A percentile compares a stretch with the other conserved stretches of the same genome.
Conservation (phyloP, 1,284 basidiomycete species). For the Apiotrichum laibachii region DNA sequence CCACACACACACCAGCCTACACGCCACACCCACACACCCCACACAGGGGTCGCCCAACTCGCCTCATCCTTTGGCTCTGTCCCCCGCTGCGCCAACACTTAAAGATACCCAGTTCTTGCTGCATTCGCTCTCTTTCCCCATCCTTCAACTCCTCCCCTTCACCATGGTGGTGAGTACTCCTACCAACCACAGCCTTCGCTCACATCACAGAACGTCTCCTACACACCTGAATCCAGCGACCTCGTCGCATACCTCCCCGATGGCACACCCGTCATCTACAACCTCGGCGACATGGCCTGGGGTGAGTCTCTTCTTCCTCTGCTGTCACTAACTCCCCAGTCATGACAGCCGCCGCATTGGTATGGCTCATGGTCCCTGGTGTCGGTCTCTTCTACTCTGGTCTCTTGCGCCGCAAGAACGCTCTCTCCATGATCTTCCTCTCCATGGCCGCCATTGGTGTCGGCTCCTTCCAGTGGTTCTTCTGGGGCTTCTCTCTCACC, state of each 20-base stretch:
- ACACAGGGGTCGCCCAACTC: too few species aligned
- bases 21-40: too few species aligned
- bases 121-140: not conserved
- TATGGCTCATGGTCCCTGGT: slow-evolving; percentile 91
- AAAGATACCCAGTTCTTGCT: not conserved
- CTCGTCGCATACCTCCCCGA: slow-evolving; percentile 49
- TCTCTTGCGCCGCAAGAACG: slow-evolving; percentile 77
- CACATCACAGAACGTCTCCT: slow-evolving; percentile 39
- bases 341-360: slow-evolving; percentile 62
- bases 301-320: slow-evolving; percentile 37
- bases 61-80: too few species aligned
- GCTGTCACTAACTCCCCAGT: slow-evolving; percentile 31
- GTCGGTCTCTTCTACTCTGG: slow-evolving; percentile 80
- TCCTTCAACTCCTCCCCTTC: not conserved
- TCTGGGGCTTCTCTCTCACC: slow-evolving; percentile 54
- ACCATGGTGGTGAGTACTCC: slow-evolving; percentile 9
- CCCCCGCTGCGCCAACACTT: not conserved
- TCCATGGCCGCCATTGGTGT: slow-evolving; percentile 72
- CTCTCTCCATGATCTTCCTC: slow-evolving; percentile 86
- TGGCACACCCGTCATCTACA: slow-evolving; percentile 50
- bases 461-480: slow-evolving; percentile 58
- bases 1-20: too few species aligned
- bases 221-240: slow-evolving; percentile 38
- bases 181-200: not conserved
- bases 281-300: slow-evolving; percentile 59